Evolutionary conservation across 495 filamentous ascomycete species (phyloP), one percentile per base, ranked within the genome.

Genomic region (Podospora pseudopauciseta): DNA sequence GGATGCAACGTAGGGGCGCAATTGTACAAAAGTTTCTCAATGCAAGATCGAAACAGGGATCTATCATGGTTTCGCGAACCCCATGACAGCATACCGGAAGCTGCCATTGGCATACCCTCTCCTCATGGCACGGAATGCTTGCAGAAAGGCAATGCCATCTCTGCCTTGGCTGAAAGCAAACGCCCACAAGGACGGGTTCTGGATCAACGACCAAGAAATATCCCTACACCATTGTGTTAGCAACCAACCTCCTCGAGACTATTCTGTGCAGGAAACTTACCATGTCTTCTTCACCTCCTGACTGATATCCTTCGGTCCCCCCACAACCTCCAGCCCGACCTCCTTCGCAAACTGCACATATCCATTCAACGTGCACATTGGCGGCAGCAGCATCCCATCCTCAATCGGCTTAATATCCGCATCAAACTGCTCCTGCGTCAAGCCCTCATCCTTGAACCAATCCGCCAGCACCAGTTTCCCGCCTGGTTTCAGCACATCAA

Each of bases 81-180:
- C 77, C 82, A 87, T 85, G 26, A 87, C 82, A 19, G 84, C 84
- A 71, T 87, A 87, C 34, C 82, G 74, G 70, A 87, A 87, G 13
- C 79, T 84, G 9, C 82, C 84, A 61, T 87, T 86, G 15, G 84
- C 80, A 67, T 86, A 87, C 1, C 85, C 85, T 68, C 85, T 77
- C 67, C 85, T 77, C 85, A 87, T 87, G 5, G 85, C 85, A 26
- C 84, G 78, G 71, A 87, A 87, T 19, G 84, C 83, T 74, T 87
- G 85, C 19, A 87, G 70, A 62, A 87, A 87, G 19, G 85, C 84
- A 18, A 87, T 80, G 0, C 84, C 85, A 65, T 87, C 85, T 49
- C 85, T 73, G 19, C 85, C 85, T 67, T 87, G 85, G 32, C 83
- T 81, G 44, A 85, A 79, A 3, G 85, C 85, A 67, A 87, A 86